Base-by-base conservation (phyloP, 345 rosid species). In the rapeseed (Brassica napus) region DNA sequence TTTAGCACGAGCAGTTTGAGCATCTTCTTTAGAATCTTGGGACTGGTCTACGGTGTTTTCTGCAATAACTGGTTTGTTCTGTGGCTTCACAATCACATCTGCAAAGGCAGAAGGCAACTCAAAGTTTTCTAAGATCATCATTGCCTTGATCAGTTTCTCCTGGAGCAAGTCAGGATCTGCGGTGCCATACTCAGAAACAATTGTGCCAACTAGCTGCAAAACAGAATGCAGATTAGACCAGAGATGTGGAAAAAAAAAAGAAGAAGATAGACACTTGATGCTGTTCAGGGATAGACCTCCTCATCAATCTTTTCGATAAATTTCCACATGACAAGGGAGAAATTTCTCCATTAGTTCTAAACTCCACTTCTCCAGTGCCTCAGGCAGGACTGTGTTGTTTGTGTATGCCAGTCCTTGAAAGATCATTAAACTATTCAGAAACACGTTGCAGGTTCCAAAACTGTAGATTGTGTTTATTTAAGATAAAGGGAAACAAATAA, bases 291-390 rank as follows among this genome's bases (percentile, higher is more conserved):
- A 60, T 28, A 21, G 74, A 91, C 97, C 94, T 91, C 92, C 74
- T 89, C 92, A 78, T 91, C 97, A 62, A 91, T 88, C 88, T 76
- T 85, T 88, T 91, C 92, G 47, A 91, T 91, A 21, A 57, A 91
- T 91, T 87, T 88, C 91, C 63, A 88, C 84, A 71, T 89, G 94
- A 21, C 97, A 89, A 70, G 97, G 97, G 32, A 91, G 84, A 79
- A 91, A 58, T 74, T 89, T 87, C 84, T 84, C 86, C 97, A 89
- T 85, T 39, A 91, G 92, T 10, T 75, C 82, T 65, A 91, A 83
- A 79, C 94, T 91, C 97, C 97, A 91, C 81, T 91, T 91, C 88
- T 91, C 97, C 83, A 91, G 72, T 31, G 97, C 97, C 86, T 91
- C 97, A 6, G 97, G 97, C 77, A 91, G 80, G 75, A 91, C 94